phyloP scores from a whole-genome alignment of 768 basidiomycete genomes.

The Fistulinella prunicolor region DNA sequence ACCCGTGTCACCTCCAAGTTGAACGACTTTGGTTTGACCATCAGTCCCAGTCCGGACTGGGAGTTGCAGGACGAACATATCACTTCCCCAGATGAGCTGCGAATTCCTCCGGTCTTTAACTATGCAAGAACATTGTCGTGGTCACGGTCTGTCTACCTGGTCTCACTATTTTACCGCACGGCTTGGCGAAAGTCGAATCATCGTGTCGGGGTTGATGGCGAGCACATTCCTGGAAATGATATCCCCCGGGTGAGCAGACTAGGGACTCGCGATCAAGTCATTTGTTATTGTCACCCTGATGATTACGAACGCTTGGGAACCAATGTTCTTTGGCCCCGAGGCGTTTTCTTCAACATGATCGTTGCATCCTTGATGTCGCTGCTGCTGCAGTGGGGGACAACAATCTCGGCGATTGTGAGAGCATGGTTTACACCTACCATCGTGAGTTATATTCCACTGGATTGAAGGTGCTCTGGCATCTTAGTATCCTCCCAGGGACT shows the following conservation, averaged over 20 bases:
- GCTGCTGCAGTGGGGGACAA: slow-evolving; percentile 34
- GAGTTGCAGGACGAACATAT: neutral
- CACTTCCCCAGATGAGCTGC: slow-evolving; percentile 23
- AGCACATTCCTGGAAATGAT: neutral
- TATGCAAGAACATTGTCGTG: slow-evolving; percentile 24
- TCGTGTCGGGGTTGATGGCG: slow-evolving; percentile 3
- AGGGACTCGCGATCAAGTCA: slow-evolving; percentile 18
- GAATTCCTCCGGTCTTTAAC: slow-evolving; percentile 25
- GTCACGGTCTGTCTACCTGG: slow-evolving; percentile 15
- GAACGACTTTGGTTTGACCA: slow-evolving; percentile 19
- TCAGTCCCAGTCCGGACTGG: slow-evolving; percentile 9
- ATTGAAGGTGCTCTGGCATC: no score
- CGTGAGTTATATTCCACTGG: slow-evolving; percentile 4
- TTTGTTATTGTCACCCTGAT: slow-evolving; percentile 19
- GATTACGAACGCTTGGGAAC: neutral
- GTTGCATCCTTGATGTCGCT: slow-evolving; percentile 31
- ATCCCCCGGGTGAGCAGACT: slow-evolving; percentile 14
- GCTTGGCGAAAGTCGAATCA: slow-evolving; percentile 9
- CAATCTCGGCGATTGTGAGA: slow-evolving; percentile 26
- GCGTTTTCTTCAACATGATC: slow-evolving; percentile 24
- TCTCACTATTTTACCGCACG: slow-evolving; percentile 16
- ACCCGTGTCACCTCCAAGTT: neutral
- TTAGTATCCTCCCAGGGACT: no score
- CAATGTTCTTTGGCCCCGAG: slow-evolving; percentile 19
- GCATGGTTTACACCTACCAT: slow-evolving; percentile 32